Conservation (phyloP, 1,139 yeast genomes). For the Saccharomyces hybrid region DNA sequence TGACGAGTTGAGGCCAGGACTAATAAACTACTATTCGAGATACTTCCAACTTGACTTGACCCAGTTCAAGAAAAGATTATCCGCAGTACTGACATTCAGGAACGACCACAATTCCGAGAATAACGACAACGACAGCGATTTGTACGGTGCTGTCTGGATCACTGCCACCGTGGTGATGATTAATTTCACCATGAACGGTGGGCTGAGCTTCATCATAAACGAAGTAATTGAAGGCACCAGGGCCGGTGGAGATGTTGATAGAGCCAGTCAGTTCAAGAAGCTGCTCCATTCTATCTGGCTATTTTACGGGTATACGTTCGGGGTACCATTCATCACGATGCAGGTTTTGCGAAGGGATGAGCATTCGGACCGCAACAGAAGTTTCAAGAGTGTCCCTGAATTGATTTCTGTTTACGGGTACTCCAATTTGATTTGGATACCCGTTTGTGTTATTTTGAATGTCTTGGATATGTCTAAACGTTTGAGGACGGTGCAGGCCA, state of each 20-base stretch:
- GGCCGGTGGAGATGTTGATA: conserved; percentile 2
- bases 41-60: conserved; percentile 21
- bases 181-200: conserved; percentile 18
- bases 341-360: conserved; percentile 14
- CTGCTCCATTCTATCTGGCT: conserved; percentile 23
- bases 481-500: neutral
- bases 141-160: conserved; percentile 30
- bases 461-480: conserved; percentile 9
- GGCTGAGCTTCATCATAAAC: conserved; percentile 14
- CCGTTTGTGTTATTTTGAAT: conserved; percentile 17
- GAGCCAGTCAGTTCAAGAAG: conserved; percentile 12
- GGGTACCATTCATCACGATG: conserved; percentile 18
- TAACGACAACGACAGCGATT: conserved; percentile 15
- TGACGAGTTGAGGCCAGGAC: conserved; percentile 17
- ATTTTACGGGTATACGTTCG: conserved; percentile 21
- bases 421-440: conserved; percentile 27
- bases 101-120: neutral
- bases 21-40: conserved; percentile 24
- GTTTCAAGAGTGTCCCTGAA: conserved; percentile 10
- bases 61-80: conserved; percentile 14
- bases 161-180: conserved; percentile 22
- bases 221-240: conserved; percentile 16
- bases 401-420: conserved; percentile 26
- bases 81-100: conserved; percentile 11
- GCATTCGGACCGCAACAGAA: conserved; percentile 7